Evolutionary conservation across 768 basidiomycete species (phyloP), one percentile per base, ranked within the genome.

Genomic region (Hebeloma cylindrosporum): DNA sequence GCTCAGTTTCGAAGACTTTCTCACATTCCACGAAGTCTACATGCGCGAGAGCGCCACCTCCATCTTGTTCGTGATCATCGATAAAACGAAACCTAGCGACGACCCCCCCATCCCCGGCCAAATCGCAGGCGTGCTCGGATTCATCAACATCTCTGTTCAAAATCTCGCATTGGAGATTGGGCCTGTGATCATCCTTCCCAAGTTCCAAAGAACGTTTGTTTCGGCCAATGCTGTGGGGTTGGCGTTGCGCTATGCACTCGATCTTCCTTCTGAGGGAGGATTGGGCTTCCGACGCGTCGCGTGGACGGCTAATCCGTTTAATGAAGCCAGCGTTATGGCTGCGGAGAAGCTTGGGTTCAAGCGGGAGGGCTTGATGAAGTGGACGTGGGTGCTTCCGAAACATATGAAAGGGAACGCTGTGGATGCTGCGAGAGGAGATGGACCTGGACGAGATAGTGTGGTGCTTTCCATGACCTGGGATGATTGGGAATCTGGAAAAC

Each of bases 291-390:
- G 81, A 3, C 69, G 82, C 6, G 74, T 80, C 0, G 73, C 73
- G 36, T 85, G 81, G 76, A 69, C 66, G 27, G 62, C 79, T 7
- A 67, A 75, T 35, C 62, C 67, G 7, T 41, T 51, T 13, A 85
- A 84, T 52, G 38, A 29, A 4, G 61, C 65, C 2, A 79, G 79
- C 34, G 59, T 79, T 1, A 37, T 50, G 7, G 62, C 72, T 0
- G 83, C 82, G 4, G 62, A 76, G 54, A 68, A 72, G 48, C 64
- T 83, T 62, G 81, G 82, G 0, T 74, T 85, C 44, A 61, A 57
- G 51, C 47, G 58, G 16, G 83, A 85, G 57, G 77, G 70, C 0
- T 50, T 66, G 2, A 40, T 68, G 55, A 51, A 71, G 30, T 83
- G 81, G 78, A 63, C 69, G n/a, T 68, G 75, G 54, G 61, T 77